Evolutionary conservation across 2,329 filamentous ascomycete species (phyloP).

Genomic region (Fusarium nanum): DNA sequence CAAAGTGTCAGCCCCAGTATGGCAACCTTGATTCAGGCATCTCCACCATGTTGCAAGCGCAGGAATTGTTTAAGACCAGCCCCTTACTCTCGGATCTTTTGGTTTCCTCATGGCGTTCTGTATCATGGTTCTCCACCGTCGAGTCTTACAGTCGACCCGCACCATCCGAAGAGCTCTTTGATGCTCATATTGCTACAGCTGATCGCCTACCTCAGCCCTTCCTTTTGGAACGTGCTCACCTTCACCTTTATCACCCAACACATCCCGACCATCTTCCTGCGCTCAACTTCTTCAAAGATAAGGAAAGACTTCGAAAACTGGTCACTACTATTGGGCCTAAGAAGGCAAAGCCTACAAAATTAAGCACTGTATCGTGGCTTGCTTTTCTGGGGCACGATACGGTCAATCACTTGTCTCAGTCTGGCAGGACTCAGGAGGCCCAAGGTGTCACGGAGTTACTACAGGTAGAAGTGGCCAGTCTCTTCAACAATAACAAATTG

Average conservation of each 20-base stretch:
- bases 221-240: conserved; percentile 62
- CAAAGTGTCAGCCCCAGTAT: conserved; percentile 54
- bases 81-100: conserved; percentile 53
- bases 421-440: conserved; percentile 56
- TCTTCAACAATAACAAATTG: conserved; percentile 42
- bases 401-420: conserved; percentile 57
- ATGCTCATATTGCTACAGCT: conserved; percentile 63
- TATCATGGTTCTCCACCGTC: conserved; percentile 66
- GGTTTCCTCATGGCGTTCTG: conserved; percentile 57
- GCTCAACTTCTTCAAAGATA: conserved; percentile 58
- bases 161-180: conserved; percentile 62
- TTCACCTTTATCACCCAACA: conserved; percentile 66
- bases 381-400: conserved; percentile 60
- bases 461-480: conserved; percentile 50
- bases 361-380: conserved; percentile 52
- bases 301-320: conserved; percentile 46
- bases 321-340: conserved; percentile 43
- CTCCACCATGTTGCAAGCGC: conserved; percentile 59
- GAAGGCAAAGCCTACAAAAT: conserved; percentile 45
- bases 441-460: conserved; percentile 54
- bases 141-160: conserved; percentile 58
- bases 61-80: conserved; percentile 55
- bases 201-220: conserved; percentile 53
- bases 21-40: conserved; percentile 64
- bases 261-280: conserved; percentile 61